Conservation (phyloP, 1,284 basidiomycete genomes). For the Papiliotrema laurentii region DNA sequence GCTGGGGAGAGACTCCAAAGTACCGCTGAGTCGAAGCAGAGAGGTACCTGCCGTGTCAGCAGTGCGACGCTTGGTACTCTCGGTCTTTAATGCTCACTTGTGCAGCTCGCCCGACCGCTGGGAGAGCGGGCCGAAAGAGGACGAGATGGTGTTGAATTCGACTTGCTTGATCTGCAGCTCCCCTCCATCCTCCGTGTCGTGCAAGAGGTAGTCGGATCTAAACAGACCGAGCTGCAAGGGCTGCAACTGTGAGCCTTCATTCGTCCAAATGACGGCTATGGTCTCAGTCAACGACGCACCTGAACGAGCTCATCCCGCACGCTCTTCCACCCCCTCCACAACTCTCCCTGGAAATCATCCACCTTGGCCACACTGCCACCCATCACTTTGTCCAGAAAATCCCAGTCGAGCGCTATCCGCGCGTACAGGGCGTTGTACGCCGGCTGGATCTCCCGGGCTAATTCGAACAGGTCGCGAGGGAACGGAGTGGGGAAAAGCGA, state of each 20-base stretch:
- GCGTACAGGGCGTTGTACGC: conserved; percentile 84
- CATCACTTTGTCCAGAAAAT: conserved; percentile 78
- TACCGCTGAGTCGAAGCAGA: conserved; percentile 59
- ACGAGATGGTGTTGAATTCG: conserved; percentile 96
- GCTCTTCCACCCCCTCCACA: conserved; percentile 81
- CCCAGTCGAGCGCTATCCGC: conserved; percentile 70
- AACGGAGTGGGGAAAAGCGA: conserved; percentile 84
- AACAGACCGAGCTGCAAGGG: conserved; percentile 86
- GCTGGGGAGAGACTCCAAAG: conserved; percentile 57
- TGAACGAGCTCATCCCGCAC: conserved; percentile 59
- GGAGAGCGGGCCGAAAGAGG: conserved; percentile 81
- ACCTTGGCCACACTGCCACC: conserved; percentile 75
- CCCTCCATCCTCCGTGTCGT: conserved; percentile 47
- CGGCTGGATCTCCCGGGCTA: conserved; percentile 65
- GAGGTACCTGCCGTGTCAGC: conserved; percentile 59
- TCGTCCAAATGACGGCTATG: background rate
- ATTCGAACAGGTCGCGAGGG: conserved; percentile 66
- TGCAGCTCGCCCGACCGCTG: conserved; percentile 71
- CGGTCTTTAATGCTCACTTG: conserved; percentile 52
- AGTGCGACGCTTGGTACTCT: background rate
- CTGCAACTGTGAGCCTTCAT: conserved; percentile 51
- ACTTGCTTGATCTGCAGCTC: conserved; percentile 77
- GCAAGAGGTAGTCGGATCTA: conserved; percentile 92
- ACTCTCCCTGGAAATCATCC: conserved; percentile 77
- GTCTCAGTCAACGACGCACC: conserved; percentile 21